Conservation (phyloP, 768 basidiomycete genomes). For the Lactifluus pinguis region DNA sequence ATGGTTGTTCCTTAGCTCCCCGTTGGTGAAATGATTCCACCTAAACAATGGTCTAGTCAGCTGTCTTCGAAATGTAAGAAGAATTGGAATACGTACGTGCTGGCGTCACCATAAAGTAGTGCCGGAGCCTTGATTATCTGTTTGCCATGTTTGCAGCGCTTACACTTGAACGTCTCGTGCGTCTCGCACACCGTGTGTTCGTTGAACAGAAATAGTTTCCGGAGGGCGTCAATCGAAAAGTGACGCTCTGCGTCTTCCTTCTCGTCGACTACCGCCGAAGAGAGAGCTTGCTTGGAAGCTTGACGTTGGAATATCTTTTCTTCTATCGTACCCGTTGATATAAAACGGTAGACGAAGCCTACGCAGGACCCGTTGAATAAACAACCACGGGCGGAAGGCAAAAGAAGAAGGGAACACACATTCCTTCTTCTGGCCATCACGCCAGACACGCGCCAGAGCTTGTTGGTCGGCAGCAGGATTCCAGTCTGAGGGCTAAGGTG, state of each 20-base stretch:
- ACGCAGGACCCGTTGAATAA: background rate
- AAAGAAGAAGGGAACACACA: conserved; percentile 46
- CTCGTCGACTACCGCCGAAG: conserved; percentile 96
- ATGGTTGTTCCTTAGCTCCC: conserved; percentile 81
- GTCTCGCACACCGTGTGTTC: conserved; percentile 84
- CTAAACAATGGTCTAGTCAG: conserved; percentile 32
- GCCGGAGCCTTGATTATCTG: conserved; percentile 79
- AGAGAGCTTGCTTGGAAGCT: conserved; percentile 91
- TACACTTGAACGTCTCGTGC: conserved; percentile 97
- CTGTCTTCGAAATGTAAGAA: background rate
- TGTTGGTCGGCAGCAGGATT: conserved; percentile 98
- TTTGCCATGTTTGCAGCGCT: conserved; percentile 78
- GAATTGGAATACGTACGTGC: conserved; percentile 61
- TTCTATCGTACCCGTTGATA: conserved; percentile 94
- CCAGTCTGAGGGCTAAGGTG: conserved; percentile 55
- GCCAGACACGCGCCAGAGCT: conserved; percentile 96
- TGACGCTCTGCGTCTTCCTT: conserved; percentile 93
- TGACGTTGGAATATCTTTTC: conserved; percentile 99
- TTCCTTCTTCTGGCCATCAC: conserved; percentile 99
- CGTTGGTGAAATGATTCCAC: conserved; percentile 96
- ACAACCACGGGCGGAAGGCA: background rate
- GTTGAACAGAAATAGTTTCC: conserved; percentile 88
- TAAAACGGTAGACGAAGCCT: conserved; percentile 99
- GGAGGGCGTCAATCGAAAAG: conserved; percentile 81
- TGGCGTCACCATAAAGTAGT: conserved; percentile 90